Base-by-base conservation (phyloP, 2,329 filamentous ascomycete species). In the Coniella lustricola region DNA sequence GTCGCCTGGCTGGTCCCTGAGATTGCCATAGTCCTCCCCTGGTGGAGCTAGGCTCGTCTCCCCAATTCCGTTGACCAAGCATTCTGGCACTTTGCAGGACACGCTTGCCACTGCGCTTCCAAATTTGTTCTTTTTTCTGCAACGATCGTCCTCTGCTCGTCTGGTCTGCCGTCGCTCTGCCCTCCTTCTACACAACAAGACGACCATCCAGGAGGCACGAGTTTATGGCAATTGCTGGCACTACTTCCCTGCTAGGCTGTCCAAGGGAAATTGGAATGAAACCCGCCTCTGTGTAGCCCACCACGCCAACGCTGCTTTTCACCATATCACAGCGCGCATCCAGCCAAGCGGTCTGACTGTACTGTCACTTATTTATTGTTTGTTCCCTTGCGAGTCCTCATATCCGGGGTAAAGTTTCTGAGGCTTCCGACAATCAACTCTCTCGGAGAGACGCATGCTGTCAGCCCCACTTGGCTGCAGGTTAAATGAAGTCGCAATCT, bases 401-500 rank as follows among this genome's bases (percentile, higher is more conserved):
- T 42, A 42, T 42, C 40, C 40, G 40, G 40, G 25, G 40, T 33
- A 41, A 21, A 22, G 37, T n/a, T 12, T 5, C 17, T 13, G 18
- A 39, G 38, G 29, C 38, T 3, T 9, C 22, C 38, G 22, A 16
- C 21, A 25, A 4, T 12, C 4, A 21, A 17, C 20, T 21, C 21
- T 41, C 29, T n/a, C 35, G 16, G 18, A 32, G 21, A 35, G 44
- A 14, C 38, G 38, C 38, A 45, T 50, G 48, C 34, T 41, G 38
- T 32, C 40, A 47, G 43, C 41, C 45, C 50, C 50, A 52, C 50
- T 39, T 52, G 38, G 44, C 47, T 49, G 47, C 50, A 52, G 47
- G 47, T 48, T 52, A 52, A 46, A 50, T 52, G 50, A 52, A 34
- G 41, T 37, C 40, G 47, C 43, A 46, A 50, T 48, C 50, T 46